These are phyloP conservation scores for Dictyostelium capitatum DNA, from an alignment of 78 protist species.

Conservation along the genomic window DNA sequence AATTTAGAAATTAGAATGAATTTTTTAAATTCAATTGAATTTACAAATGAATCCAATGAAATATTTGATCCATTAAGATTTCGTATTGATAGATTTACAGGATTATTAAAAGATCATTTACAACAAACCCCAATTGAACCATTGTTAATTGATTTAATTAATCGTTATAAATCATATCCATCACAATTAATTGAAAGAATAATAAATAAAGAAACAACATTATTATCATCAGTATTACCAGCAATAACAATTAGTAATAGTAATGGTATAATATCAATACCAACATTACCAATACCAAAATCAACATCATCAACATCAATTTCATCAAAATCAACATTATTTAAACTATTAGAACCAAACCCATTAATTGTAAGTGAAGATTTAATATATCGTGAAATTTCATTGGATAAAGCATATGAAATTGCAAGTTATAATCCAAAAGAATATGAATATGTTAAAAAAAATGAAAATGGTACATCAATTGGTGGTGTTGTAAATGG, in stretches of 20 bases:
- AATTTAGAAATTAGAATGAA: neutral
- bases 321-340: neutral
- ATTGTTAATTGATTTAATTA: neutral
- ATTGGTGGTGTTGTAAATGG: neutral
- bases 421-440: neutral
- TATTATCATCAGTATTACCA: too few species aligned
- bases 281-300: too few species aligned
- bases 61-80: neutral
- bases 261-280: too few species aligned
- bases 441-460: neutral
- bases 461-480: neutral
- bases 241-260: neutral
- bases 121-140: neutral
- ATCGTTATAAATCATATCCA: neutral
- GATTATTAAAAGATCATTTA: neutral
- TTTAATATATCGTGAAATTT: neutral
- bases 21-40: neutral
- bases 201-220: neutral
- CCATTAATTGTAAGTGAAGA: slow-evolving; percentile 1
- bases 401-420: slow-evolving; percentile 18
- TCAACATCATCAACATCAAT: too few species aligned
- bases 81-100: neutral
- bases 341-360: neutral
- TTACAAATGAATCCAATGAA: neutral
- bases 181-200: neutral